Conservation (phyloP, 176 grass and related monocot genomes). For the Phoenix roebelenii region DNA sequence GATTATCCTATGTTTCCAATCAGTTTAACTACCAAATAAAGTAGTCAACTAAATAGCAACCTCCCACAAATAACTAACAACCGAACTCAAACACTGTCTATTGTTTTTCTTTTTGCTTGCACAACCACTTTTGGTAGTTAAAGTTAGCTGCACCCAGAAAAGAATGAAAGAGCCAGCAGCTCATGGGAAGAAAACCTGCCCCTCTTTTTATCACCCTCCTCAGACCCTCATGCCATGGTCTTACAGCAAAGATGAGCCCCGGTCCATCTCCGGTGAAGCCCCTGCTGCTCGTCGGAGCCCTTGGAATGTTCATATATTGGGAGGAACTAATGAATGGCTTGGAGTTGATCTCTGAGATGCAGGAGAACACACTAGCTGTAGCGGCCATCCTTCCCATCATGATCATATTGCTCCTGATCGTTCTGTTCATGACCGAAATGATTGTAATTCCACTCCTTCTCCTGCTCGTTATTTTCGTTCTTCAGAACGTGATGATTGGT, state of each 20-base stretch:
- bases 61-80: slow-evolving; percentile 22
- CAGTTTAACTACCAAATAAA: slow-evolving; percentile 10
- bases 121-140: slow-evolving; percentile 11
- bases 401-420: slow-evolving; percentile 19
- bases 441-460: slow-evolving; percentile 43
- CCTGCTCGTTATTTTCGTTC: slow-evolving; percentile 34
- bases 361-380: slow-evolving; percentile 25
- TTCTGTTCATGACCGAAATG: slow-evolving; percentile 35
- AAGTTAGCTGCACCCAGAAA: slow-evolving; percentile 27
- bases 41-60: slow-evolving; percentile 4
- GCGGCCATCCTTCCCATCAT: slow-evolving; percentile 18
- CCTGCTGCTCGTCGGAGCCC: slow-evolving; percentile 44
- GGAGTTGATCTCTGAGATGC: slow-evolving; percentile 19
- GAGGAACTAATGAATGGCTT: slow-evolving; percentile 41
- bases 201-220: slow-evolving; percentile 28
- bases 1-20: not conserved
- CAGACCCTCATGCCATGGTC: slow-evolving; percentile 8
- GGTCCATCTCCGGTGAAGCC: slow-evolving; percentile 75
- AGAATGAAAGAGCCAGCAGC: slow-evolving; percentile 13
- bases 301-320: slow-evolving; percentile 50
- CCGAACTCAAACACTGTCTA: slow-evolving; percentile 5
- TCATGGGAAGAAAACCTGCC: not conserved
- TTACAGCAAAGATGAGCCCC: slow-evolving; percentile 3
- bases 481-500: slow-evolving; percentile 37
- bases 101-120: too few species aligned